Conservation (phyloP, 805 yeast genomes). For the Danielia oregonensis region DNA sequence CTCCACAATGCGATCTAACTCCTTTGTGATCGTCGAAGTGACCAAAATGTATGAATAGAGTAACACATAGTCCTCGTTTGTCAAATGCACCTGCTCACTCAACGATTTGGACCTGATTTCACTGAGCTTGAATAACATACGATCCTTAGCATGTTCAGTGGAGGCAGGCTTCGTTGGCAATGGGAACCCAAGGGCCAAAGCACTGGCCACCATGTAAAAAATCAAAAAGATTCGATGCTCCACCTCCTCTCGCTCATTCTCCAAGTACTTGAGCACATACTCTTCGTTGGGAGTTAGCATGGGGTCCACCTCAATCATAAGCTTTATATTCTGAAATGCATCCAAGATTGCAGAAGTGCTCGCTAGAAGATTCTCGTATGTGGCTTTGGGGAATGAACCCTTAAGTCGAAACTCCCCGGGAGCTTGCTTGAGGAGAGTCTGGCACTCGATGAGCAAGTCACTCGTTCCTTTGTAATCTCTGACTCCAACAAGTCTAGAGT, state of each 20-base stretch:
- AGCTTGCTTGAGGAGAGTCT: conserved; percentile 60
- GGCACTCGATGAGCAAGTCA: conserved; percentile 56
- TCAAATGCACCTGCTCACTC: conserved; percentile 27
- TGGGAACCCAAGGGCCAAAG: conserved; percentile 72
- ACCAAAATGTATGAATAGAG: conserved; percentile 74
- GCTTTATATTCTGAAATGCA: conserved; percentile 68
- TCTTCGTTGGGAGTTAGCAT: conserved; percentile 49
- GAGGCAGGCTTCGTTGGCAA: conserved; percentile 75
- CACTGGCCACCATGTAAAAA: conserved; percentile 76
- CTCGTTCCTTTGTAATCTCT: conserved; percentile 47
- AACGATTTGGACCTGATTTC: conserved; percentile 42
- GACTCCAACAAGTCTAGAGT: conserved; percentile 34
- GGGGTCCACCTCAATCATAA: conserved; percentile 63
- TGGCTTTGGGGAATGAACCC: conserved; percentile 60
- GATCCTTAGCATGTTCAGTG: conserved; percentile 67
- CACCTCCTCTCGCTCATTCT: conserved; percentile 60
- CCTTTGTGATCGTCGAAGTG: conserved; percentile 62
- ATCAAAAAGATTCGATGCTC: conserved; percentile 70
- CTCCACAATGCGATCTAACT: conserved; percentile 54
- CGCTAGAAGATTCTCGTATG: conserved; percentile 48
- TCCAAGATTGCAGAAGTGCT: conserved; percentile 66
- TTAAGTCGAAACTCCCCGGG: conserved; percentile 72
- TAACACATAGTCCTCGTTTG: conserved; percentile 72
- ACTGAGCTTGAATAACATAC: conserved; percentile 62
- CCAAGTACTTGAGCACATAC: conserved; percentile 51